Evolutionary conservation across 305 asterid species (phyloP).

Genomic region (Fraxinus baroniana): DNA sequence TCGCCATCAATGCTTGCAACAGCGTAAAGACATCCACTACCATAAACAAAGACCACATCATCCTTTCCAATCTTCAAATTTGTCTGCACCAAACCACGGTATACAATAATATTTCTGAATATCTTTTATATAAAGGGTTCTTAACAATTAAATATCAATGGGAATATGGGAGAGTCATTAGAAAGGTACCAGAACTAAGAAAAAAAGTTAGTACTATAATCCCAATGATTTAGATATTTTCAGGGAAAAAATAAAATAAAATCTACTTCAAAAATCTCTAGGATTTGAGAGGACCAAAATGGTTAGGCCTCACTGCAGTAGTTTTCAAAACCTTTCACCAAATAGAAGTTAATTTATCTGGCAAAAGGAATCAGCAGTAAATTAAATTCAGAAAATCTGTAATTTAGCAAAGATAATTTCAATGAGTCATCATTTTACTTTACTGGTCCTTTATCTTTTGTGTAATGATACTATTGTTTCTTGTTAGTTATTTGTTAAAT

Average conservation of each 20-base stretch:
- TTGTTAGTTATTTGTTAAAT: background rate
- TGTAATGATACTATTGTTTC: background rate
- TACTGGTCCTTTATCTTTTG: background rate
- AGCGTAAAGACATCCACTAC: constrained; percentile 77
- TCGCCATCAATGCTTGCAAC: constrained; percentile 85
- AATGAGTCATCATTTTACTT: background rate
- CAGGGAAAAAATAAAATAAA: background rate
- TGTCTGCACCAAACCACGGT: constrained; percentile 45
- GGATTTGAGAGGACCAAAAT: background rate
- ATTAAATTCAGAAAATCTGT: background rate
- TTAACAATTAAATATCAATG: background rate
- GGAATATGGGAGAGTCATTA: background rate
- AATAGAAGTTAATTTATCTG: background rate
- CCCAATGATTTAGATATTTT: constrained; percentile 8
- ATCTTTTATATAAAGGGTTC: background rate
- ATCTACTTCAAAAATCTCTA: constrained; percentile 14
- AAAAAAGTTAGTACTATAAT: background rate
- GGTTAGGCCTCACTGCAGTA: background rate
- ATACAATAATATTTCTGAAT: constrained; percentile 8
- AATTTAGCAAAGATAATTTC: background rate
- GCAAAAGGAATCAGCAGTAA: background rate
- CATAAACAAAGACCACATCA: constrained; percentile 58
- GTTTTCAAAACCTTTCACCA: background rate
- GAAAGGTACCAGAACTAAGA: constrained; percentile 10
- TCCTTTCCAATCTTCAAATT: constrained; percentile 67